Base-by-base conservation (phyloP, 2,329 filamentous ascomycete genomes). In the Colletotrichum kahawae region DNA sequence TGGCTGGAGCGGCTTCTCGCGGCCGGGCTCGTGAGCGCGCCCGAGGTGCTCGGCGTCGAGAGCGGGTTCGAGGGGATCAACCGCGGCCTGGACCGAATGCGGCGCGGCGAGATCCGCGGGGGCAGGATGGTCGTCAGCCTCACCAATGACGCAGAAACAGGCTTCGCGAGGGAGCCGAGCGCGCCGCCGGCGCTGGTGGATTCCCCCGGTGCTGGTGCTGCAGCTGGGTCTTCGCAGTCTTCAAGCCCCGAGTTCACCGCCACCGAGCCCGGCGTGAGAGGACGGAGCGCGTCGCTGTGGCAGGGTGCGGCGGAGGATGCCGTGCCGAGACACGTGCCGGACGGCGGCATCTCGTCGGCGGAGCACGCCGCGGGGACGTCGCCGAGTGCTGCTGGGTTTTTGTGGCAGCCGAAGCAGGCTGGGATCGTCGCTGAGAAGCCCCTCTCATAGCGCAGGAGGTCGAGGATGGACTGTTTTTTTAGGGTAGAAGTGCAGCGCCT, bases 1-100 rank as follows among this genome's bases (percentile, higher is more conserved):
- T 95, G 94, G 94, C 84, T 95, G 31, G 93, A 95, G 81, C 84
- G 87, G 29, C 82, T 95, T n/a, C 82, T 95, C 8, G 85, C 88
- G 10, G 84, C 87, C 0, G 86, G 87, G 0, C 80, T 87, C 1
- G 79, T 95, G 4, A 83, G 86, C 6, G 87, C 92, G 6, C 93
- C 93, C 0, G 91, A 93, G 34, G 90, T 94, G n/a, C 88, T 94
- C 21, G 89, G 90, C 29, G 89, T 91, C 0, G 89, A 92, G 21
- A 87, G 90, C 14, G 94, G 94, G 0, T 81, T 95, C 3, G 89
- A 87, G 4, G 92, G 89, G 1, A 89, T 95, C n/a, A 95, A 95
- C 80, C 87, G 85, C 9, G 93, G 91, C 0, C 82, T 95, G 34
- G 92, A 95, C 79, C 86, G 88, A 7, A 89, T 95, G 88, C 87